Evolutionary conservation across 1,139 yeast species (phyloP), one percentile per base, ranked within the genome.

Genomic region (Pneumocystis oryctolagi): DNA sequence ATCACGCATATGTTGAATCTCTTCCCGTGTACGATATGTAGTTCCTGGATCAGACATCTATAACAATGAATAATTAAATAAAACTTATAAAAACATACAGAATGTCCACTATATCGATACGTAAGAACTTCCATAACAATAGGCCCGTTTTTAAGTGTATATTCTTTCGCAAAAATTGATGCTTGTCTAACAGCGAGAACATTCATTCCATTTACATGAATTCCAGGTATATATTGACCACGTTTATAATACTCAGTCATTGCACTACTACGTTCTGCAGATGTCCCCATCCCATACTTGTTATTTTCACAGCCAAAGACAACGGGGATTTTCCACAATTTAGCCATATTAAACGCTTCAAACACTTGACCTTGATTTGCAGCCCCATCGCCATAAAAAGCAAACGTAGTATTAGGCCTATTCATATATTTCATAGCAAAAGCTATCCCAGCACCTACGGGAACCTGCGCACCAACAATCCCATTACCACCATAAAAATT

Each of bases 81-180:
- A 76, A 97, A 92, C 82, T 97, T 97, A 73, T 97, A 97, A 78
- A 92, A 97, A 70, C 97, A 90, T 97, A 92, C 92, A 71, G 98
- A 92, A 83, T 92, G 98, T 75, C 98, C 98, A 80, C 98, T 97
- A 77, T 92, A 92, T 82, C 98, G 86, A 80, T 92, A 92, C 70
- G 98, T 92, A 80, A 90, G 97, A 78, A 87, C 92, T 80, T 92
- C 98, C 71, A 92, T 75, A 64, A 92, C 96, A 71, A 92, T 79
- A 68, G 98, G 98, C 67, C 98, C 98, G 73, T 92, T 92, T 72
- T 96, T 97, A 66, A 87, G 80, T 75, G 89, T 81, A 96, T 96
- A 92, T 76, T 90, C 96, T 80, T 89, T 90, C 73, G 97, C 97
- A 73, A 87, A 92, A 78, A 85, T 88, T 71, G 97, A 87, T 65